Evolutionary conservation across 345 rosid species (phyloP).

Genomic region (Melaleuca alternifolia): DNA sequence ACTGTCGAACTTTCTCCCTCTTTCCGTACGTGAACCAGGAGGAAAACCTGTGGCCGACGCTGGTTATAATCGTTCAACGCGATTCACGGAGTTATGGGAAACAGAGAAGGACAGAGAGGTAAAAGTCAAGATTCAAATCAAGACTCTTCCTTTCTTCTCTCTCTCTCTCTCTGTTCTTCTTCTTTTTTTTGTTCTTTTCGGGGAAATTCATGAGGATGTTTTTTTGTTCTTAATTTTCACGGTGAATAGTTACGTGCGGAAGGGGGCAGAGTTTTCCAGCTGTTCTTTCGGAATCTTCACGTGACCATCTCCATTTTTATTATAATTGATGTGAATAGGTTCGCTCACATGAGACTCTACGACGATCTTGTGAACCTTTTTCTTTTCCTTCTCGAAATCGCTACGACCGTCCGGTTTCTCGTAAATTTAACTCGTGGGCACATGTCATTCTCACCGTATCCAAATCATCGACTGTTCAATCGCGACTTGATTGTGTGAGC

Average conservation of each 20-base stretch:
- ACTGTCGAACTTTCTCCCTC: background rate
- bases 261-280: background rate
- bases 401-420: rapidly evolving
- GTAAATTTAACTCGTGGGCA: background rate
- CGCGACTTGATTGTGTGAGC: rapidly evolving
- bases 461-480: rapidly evolving
- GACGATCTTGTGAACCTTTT: background rate
- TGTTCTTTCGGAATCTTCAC: background rate
- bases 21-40: background rate
- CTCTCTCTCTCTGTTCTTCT: too few relatives aligned
- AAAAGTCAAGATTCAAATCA: background rate
- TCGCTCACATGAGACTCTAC: background rate
- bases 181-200: background rate
- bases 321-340: too few relatives aligned
- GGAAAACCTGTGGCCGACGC: background rate
- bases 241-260: background rate
- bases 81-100: background rate
- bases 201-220: background rate
- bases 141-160: background rate
- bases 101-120: background rate
- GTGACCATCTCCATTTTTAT: background rate
- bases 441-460: too few relatives aligned
- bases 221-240: too few relatives aligned
- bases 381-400: too few relatives aligned
- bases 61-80: background rate